Evolutionary conservation across 2,329 filamentous ascomycete species (phyloP).

Genomic region (Emericellopsis atlantica): DNA sequence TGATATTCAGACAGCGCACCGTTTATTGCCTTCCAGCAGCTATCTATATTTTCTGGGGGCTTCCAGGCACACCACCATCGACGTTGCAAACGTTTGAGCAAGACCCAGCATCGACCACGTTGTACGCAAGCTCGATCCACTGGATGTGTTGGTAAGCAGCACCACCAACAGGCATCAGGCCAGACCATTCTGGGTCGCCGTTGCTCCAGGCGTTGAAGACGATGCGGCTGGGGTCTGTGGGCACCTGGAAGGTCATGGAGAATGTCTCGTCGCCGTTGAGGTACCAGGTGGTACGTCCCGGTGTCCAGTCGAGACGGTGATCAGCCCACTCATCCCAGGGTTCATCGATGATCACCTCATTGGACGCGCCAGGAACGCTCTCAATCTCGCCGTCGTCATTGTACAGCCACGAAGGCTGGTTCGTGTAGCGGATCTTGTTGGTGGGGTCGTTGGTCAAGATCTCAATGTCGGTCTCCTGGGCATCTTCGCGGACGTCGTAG

Average conservation of each 20-base stretch:
- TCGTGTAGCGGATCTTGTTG: conserved; percentile 38
- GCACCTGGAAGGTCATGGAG: conserved; percentile 39
- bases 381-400: conserved; percentile 16
- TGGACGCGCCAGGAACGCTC: conserved; percentile 23
- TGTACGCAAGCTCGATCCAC: conserved; percentile 47
- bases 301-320: conserved; percentile 46
- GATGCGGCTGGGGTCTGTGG: conserved; percentile 33
- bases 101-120: conserved; percentile 14
- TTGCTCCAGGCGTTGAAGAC: conserved; percentile 48
- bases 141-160: conserved; percentile 42
- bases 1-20: too few relatives aligned
- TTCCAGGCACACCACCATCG: conserved; percentile 12
- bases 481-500: conserved; percentile 15
- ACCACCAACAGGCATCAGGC: conserved; percentile 34
- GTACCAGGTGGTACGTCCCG: conserved; percentile 38
- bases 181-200: conserved; percentile 38
- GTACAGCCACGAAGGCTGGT: conserved; percentile 38
- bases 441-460: conserved; percentile 30
- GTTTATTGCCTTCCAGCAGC: too few relatives aligned
- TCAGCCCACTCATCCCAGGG: conserved; percentile 40
- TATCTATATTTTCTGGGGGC: background rate
- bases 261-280: conserved; percentile 34
- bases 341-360: conserved; percentile 27
- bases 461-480: conserved; percentile 39
- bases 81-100: conserved; percentile 25